Evolutionary conservation across 352 stramenopile genomes (phyloP).

Genomic region (Phytophthora palmivora): DNA sequence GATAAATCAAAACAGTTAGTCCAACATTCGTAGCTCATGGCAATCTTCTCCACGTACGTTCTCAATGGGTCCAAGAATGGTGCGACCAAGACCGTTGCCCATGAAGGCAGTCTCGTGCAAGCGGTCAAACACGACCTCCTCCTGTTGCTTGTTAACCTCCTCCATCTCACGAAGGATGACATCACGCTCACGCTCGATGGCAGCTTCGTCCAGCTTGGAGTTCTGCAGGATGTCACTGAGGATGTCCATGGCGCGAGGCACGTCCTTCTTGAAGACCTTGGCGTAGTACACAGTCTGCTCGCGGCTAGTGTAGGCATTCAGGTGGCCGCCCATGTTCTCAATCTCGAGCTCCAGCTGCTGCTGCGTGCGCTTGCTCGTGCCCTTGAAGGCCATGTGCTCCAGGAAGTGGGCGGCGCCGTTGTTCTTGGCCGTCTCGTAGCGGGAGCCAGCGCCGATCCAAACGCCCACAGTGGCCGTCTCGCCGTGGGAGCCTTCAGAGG

Average conservation of each 20-base stretch:
- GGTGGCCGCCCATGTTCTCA: constrained; percentile 99
- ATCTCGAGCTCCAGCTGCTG: constrained; percentile 99
- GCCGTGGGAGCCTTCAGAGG: constrained; percentile 96
- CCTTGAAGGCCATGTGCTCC: constrained; percentile 99
- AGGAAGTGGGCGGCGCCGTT: constrained; percentile 99
- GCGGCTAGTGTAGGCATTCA: constrained; percentile 99
- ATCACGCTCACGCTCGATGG: constrained; percentile 98
- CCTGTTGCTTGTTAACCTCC: constrained; percentile 98
- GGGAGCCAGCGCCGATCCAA: constrained; percentile 96
- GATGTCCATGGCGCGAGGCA: constrained; percentile 98
- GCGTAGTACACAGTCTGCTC: constrained; percentile 99
- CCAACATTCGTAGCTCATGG: background rate
- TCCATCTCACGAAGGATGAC: constrained; percentile 99
- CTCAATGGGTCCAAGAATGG: constrained; percentile 98
- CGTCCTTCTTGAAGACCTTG: constrained; percentile 99
- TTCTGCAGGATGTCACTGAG: constrained; percentile 99
- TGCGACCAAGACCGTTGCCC: constrained; percentile 97
- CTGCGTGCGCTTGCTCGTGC: constrained; percentile 96
- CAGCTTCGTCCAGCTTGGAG: constrained; percentile 96
- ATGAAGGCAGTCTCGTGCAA: constrained; percentile 99
- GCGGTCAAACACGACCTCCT: constrained; percentile 99
- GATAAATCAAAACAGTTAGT: constrained; percentile 17
- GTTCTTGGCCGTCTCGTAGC: constrained; percentile 99
- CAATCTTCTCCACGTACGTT: constrained; percentile 91
- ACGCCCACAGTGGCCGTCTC: constrained; percentile 99